These are phyloP conservation scores for Nowakowskiella sp. DNA, from an alignment of 192 early-diverging fungal species.

Conservation along the genomic window DNA sequence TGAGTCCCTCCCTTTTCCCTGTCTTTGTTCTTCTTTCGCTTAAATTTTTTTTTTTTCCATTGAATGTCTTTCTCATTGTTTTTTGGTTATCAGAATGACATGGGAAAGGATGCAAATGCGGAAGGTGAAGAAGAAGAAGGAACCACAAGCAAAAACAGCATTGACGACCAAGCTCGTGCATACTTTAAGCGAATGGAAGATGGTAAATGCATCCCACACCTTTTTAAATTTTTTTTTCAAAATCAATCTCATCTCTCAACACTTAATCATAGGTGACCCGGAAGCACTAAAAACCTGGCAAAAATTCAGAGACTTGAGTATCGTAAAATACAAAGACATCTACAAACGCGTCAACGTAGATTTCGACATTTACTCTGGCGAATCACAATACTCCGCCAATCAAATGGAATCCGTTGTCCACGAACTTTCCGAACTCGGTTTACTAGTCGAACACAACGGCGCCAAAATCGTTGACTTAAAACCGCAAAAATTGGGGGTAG, in stretches of 20 bases:
- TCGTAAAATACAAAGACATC: slow-evolving; percentile 84
- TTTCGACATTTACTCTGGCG: slow-evolving; percentile 95
- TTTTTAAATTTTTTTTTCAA: slow-evolving; percentile 3
- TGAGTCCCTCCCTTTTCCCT: slow-evolving; percentile 7
- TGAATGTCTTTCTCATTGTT: neutral
- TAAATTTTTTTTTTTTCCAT: neutral
- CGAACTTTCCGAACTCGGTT: slow-evolving; percentile 61
- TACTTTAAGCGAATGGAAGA: slow-evolving; percentile 96
- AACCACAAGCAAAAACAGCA: slow-evolving; percentile 2
- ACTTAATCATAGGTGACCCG: slow-evolving; percentile 50
- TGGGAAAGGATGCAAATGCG: slow-evolving; percentile 46
- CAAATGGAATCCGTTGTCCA: slow-evolving; percentile 62
- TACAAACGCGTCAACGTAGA: slow-evolving; percentile 83
- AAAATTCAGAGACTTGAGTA: slow-evolving; percentile 80
- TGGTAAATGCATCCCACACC: slow-evolving; percentile 25
- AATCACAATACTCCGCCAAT: slow-evolving; percentile 73
- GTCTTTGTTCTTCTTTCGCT: neutral
- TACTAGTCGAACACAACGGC: slow-evolving; percentile 71
- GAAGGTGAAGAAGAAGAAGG: neutral
- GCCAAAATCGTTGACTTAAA: slow-evolving; percentile 82
- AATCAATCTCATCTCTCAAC: slow-evolving; percentile 7
- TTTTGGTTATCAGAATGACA: slow-evolving; percentile 42
- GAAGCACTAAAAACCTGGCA: slow-evolving; percentile 73
- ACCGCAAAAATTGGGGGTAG: slow-evolving; percentile 71
- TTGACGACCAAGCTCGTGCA: slow-evolving; percentile 78